phyloP scores from a whole-genome alignment of 768 basidiomycete species.

The Trametes coccinea region DNA sequence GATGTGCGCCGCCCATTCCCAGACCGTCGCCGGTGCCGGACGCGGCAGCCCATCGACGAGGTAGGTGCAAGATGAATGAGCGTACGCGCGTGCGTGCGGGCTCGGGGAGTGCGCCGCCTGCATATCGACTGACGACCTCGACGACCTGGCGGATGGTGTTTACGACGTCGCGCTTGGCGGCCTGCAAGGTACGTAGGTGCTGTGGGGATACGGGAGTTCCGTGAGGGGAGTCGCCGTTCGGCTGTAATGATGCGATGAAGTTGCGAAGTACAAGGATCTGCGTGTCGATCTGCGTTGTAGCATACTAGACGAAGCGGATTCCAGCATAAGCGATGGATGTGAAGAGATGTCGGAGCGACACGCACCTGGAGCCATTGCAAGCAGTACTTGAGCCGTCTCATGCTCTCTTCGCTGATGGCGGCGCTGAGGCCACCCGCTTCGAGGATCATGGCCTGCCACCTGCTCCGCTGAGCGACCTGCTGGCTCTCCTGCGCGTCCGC shows the following conservation, averaged over 20 bases:
- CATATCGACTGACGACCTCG: slow-evolving; percentile 81
- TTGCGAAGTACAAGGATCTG: slow-evolving; percentile 84
- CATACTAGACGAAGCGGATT: slow-evolving; percentile 53
- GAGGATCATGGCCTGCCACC: slow-evolving; percentile 81
- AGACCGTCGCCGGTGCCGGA: slow-evolving; percentile 25
- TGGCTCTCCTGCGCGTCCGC: slow-evolving; percentile 33
- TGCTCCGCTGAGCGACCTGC: slow-evolving; percentile 69
- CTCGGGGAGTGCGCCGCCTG: slow-evolving; percentile 84
- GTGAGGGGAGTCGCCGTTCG: slow-evolving; percentile 32
- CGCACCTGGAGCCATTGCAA: slow-evolving; percentile 84
- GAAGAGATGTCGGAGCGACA: not conserved
- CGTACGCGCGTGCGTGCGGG: slow-evolving; percentile 75
- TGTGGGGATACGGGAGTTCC: slow-evolving; percentile 29
- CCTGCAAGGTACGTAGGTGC: slow-evolving; percentile 67
- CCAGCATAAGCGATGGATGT: not conserved
- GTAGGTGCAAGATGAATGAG: slow-evolving; percentile 77
- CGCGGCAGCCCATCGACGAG: slow-evolving; percentile 73
- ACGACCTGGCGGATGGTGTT: slow-evolving; percentile 88
- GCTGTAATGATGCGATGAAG: slow-evolving; percentile 72
- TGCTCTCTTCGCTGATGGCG: slow-evolving; percentile 88
- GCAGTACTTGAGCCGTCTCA: slow-evolving; percentile 83
- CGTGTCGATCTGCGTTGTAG: slow-evolving; percentile 82
- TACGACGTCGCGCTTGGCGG: slow-evolving; percentile 82
- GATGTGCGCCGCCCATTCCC: slow-evolving; percentile 2
- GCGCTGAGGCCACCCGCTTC: slow-evolving; percentile 89